Evolutionary conservation across 192 early-diverging fungal genomes (phyloP), one percentile per base, ranked within the genome.

Genomic region (Coemansia biformis): DNA sequence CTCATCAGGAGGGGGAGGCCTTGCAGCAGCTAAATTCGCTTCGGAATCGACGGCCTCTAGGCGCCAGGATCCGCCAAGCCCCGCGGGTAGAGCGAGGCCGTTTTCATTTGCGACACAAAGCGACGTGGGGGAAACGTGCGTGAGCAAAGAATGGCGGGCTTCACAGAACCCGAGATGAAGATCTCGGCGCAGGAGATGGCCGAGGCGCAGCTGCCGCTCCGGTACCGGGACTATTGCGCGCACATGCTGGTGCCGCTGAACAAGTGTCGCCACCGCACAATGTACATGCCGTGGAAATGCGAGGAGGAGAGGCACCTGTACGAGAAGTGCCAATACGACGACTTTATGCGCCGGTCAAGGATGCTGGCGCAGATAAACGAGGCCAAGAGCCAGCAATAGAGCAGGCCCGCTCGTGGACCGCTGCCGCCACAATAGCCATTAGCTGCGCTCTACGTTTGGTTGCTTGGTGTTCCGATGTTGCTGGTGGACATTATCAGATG

Each of bases 291-390:
- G 19, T 96, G 91, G 90, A 89, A 91, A 62, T 98, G 94, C 79
- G 85, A 85, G 66, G 76, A 84, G 40, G 90, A 94, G 69, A 72
- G 86, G 45, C 85, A 92, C 38, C 76, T 77, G 40, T 98, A 90
- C 67, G 86, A 89, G 64, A 91, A 96, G 61, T 98, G 94, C 74
- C 88, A 93, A 80, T 96, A 94, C 72, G 87, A 93, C 49, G 94
- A 98, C 45, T 67, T 75, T 58, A 67, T 75, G 65, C 59, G 66
- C 13, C 65, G 72, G 33, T 51, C 66, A 19, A 75, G 56, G 56
- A 62, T 68, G 40, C 55, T 68, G 4, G 50, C 64, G 11, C 52
- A 75, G 53, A 68, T 75, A 28, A 75, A 66, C 42, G 30, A 66
- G 34, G 53, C 52, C 5, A 38, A 28, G 3, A 8, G 34, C 7